Conservation (phyloP, 2,329 filamentous ascomycete genomes). For the Apiospora koreana region DNA sequence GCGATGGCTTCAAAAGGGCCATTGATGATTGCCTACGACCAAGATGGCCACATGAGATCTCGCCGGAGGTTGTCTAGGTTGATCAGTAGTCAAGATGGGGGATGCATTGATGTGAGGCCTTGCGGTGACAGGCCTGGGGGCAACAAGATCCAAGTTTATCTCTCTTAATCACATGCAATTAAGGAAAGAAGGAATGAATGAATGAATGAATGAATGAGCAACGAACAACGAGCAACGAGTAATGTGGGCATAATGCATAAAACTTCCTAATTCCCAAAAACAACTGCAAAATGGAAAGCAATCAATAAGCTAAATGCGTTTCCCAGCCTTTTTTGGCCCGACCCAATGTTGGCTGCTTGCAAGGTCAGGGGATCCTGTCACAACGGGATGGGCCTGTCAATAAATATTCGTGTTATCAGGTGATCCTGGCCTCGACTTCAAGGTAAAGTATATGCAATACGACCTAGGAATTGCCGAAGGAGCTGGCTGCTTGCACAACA, state of each 20-base stretch:
- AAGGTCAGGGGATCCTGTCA: slow-evolving; percentile 8
- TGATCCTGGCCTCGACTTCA: background rate
- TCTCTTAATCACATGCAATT: background rate
- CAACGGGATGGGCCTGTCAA: slow-evolving; percentile 8
- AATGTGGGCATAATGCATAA: slow-evolving; percentile 9
- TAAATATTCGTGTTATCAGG: background rate
- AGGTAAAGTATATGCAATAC: background rate
- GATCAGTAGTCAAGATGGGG: background rate
- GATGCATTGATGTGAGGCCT: too few species aligned
- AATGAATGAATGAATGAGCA: background rate
- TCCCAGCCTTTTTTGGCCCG: background rate
- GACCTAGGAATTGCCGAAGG: background rate
- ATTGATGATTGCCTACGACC: background rate
- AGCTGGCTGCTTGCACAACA: background rate
- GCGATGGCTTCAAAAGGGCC: background rate
- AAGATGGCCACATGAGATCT: background rate
- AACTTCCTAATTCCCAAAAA: background rate
- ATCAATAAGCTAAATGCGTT: background rate
- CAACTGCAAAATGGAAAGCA: background rate
- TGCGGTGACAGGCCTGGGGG: background rate
- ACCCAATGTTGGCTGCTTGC: slow-evolving; percentile 1
- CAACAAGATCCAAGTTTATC: background rate
- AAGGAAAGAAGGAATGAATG: background rate
- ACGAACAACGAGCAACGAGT: too few species aligned
- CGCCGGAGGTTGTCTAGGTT: background rate